Evolutionary conservation across 805 yeast genomes (phyloP).

Genomic region (Saturnispora sanitii): DNA sequence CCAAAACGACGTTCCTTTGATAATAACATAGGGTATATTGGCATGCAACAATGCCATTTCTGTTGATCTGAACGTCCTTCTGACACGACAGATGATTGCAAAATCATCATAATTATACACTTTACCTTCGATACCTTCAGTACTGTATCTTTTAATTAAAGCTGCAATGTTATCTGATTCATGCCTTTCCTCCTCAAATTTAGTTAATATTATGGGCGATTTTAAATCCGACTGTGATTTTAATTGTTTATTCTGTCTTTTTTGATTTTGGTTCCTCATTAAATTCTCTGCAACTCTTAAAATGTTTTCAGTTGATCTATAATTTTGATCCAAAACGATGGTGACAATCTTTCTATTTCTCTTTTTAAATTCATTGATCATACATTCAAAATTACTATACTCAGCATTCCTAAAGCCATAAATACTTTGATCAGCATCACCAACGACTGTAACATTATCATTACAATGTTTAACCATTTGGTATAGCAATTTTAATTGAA

Average conservation of each 20-base stretch:
- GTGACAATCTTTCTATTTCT: constrained; percentile 15
- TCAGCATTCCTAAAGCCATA: constrained; percentile 83
- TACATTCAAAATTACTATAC: constrained; percentile 49
- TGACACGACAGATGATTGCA: constrained; percentile 62
- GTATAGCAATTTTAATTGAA: constrained; percentile 64
- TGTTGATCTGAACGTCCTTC: constrained; percentile 45
- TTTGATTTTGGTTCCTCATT: constrained; percentile 47
- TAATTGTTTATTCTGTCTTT: constrained; percentile 35
- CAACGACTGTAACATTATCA: constrained; percentile 73
- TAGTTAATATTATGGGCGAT: constrained; percentile 32
- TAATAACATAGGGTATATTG: constrained; percentile 54
- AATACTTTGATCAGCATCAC: constrained; percentile 94
- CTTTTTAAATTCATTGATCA: constrained; percentile 32
- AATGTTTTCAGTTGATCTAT: constrained; percentile 67
- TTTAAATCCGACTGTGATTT: constrained; percentile 35
- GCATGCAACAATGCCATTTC: constrained; percentile 51
- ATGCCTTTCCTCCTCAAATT: constrained; percentile 31
- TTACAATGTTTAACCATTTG: constrained; percentile 35
- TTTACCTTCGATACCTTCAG: constrained; percentile 15
- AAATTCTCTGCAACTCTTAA: constrained; percentile 53
- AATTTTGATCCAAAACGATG: constrained; percentile 54
- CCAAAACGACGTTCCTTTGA: constrained; percentile 76
- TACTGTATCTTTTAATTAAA: constrained; percentile 25
- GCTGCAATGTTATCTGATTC: constrained; percentile 52
- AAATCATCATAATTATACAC: constrained; percentile 45